Evolutionary conservation across 2,329 filamentous ascomycete genomes (phyloP), one percentile per base, ranked within the genome.

Genomic region (Ophiostoma triangulosporum): DNA sequence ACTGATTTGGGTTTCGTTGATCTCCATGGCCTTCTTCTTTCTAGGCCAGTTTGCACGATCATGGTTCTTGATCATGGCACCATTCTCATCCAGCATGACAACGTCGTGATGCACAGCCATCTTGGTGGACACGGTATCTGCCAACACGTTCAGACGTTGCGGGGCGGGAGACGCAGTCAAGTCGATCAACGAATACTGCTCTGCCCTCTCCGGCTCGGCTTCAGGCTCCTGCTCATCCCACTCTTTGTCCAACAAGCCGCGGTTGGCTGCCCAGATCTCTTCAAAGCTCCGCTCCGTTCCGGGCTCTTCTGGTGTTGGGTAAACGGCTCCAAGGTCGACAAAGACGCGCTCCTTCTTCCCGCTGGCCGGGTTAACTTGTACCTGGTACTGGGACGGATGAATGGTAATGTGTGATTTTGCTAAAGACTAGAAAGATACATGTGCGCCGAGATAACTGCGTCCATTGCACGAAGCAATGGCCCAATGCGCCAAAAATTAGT

Each of bases 1-100:
- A 94, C 88, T 88, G 51, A 91, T 95, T 67, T 96, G 89, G 2
- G 90, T 95, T 68, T 95, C 89, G 62, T 90, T 90, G 54, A 90
- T 74, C 63, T 96, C 89, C 48, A 85, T 70, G 68, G 85, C 70
- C 68, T 94, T 91, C 70, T 90, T 82, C 64, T 83, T 87, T 65
- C 79, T 83, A 2, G 64, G 32, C 72, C 73, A 73, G 58, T 48
- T 48, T 2, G 49, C 57, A 1, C 32, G 38, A 22, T 50, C 55
- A 1, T 55, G 54, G 40, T 14, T 48, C 51, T 56, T 55, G 24
- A 59, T 72, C 15, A 72, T 64, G 0, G 67, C 72, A 2, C 80
- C 79, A 60, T 83, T 83, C 64, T 83, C 80, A 54, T 84, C 80
- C 29, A 79, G 68, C 45, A 71, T 64, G 17, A 58, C 57, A 29